Evolutionary conservation across 1,284 basidiomycete genomes (phyloP).

Genomic region (Melanopsichium pennsylvanicum): DNA sequence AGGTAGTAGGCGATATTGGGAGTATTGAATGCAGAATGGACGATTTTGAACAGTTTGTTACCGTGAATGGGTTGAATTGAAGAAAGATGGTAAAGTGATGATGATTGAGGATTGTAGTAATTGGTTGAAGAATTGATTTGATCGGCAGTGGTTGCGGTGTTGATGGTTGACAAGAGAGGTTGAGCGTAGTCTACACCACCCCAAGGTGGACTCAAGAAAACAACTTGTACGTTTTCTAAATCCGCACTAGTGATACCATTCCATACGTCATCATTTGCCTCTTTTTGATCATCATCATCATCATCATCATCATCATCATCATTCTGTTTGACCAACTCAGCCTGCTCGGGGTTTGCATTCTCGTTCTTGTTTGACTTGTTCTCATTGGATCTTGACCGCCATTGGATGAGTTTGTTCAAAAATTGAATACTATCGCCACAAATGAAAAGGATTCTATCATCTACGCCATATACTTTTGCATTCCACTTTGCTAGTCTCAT

Average conservation of each 20-base stretch:
- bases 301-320: too few relatives aligned
- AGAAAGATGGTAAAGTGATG: slow-evolving; percentile 13
- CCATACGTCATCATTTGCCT: slow-evolving; percentile 15
- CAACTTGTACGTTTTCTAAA: slow-evolving; percentile 16
- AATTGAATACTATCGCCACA: slow-evolving; percentile 86
- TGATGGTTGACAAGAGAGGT: slow-evolving; percentile 1
- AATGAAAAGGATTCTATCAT: slow-evolving; percentile 91
- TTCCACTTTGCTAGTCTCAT: slow-evolving; percentile 89
- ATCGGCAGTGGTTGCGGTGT: neutral
- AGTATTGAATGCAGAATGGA: slow-evolving; percentile 17
- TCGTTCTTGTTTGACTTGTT: too few relatives aligned
- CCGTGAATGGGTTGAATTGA: slow-evolving; percentile 81
- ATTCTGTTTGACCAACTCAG: too few relatives aligned
- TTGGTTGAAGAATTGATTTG: neutral
- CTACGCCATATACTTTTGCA: slow-evolving; percentile 86
- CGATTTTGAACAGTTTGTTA: slow-evolving; percentile 74
- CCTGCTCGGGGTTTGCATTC: neutral
- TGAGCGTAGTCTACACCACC: slow-evolving; percentile 56
- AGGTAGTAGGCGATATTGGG: slow-evolving; percentile 77
- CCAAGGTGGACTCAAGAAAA: slow-evolving; percentile 61
- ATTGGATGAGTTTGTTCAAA: slow-evolving; percentile 68
- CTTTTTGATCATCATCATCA: too few relatives aligned
- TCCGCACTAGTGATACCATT: slow-evolving; percentile 18
- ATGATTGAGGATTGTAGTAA: neutral
- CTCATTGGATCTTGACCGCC: too few relatives aligned